These are phyloP conservation scores for Rhytidhysteron rufulum DNA, from an alignment of 2,329 filamentous ascomycete species.

Conservation along the genomic window DNA sequence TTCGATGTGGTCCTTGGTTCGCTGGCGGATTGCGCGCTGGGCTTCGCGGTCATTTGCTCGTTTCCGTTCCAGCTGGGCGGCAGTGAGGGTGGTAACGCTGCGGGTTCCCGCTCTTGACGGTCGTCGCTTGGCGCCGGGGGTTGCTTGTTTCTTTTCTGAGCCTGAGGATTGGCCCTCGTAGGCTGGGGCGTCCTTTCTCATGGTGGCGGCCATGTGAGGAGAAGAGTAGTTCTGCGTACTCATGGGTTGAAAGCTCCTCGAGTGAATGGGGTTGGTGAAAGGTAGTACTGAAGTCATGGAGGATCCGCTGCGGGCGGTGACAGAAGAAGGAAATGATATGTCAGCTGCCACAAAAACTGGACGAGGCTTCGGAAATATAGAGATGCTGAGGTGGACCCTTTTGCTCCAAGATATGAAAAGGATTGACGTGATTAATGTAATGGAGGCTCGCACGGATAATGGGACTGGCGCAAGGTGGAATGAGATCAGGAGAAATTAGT, in stretches of 20 bases:
- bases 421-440: constrained; percentile 21
- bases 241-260: constrained; percentile 35
- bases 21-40: constrained; percentile 56
- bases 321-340: constrained; percentile 22
- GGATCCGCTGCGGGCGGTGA: constrained; percentile 32
- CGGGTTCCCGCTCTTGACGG: constrained; percentile 54
- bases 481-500: constrained; percentile 1
- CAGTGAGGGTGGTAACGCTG: constrained; percentile 55
- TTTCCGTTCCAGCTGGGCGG: constrained; percentile 57
- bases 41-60: constrained; percentile 59
- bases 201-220: constrained; percentile 29
- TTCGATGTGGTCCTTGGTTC: constrained; percentile 58
- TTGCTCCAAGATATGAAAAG: constrained; percentile 12
- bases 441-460: constrained; percentile 18
- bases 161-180: constrained; percentile 38
- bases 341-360: constrained; percentile 19
- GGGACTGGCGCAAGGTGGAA: neutral
- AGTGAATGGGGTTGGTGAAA: constrained; percentile 35
- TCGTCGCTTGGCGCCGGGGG: constrained; percentile 41
- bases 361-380: constrained; percentile 24
- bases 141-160: constrained; percentile 33
- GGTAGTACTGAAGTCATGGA: constrained; percentile 40
- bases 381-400: constrained; percentile 22
- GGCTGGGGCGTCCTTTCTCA: constrained; percentile 33
- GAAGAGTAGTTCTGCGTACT: constrained; percentile 30